Evolutionary conservation across 441 rosid species (phyloP), one percentile per base, ranked within the genome.

Genomic region (Adansonia grandidieri): DNA sequence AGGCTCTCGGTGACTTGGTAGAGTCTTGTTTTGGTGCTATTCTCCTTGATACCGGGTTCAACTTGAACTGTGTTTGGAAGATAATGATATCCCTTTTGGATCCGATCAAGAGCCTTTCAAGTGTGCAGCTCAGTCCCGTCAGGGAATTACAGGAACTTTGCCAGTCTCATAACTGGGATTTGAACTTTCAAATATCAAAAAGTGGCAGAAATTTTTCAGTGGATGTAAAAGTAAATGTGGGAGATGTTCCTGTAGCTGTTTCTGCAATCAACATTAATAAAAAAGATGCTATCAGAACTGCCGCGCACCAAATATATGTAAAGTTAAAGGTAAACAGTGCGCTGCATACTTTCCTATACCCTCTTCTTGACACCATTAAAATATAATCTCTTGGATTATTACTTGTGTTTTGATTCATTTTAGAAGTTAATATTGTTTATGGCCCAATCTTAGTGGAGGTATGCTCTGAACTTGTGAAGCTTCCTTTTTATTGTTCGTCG

Each of bases 1-100:
- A 94, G 98, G 98, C 87, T 58, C 98, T 96, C 51, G 96, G 99
- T 74, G 99, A 96, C 85, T 85, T 96, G 90, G 88, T 96, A 42
- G 99, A 96, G 87, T 93, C 98, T 81, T 89, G 82, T 71, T 45
- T 92, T 74, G 99, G 98, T 75, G 98, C 98, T 75, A 85, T 91
- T 77, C 89, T 93, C 68, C 93, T 96, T 9, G 99, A 94, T 86
- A 77, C 93, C 6, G 99, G 99, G 77, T 86, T 94, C 62, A 71
- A 94, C 87, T 86, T 96, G 86, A 82, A 87, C 77, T 81, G 17
- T 50, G 89, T 87, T 77, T 96, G 99, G 99, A 86, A 76, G 76
- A 69, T 88, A 64, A 92, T 96, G 95, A 83, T 94, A 67, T 88
- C 98, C 58, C 74, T 90, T 83, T 80, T 94, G 81, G 88, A 87